Conservation (phyloP, 768 basidiomycete species). For the Saitozyma sp. region DNA sequence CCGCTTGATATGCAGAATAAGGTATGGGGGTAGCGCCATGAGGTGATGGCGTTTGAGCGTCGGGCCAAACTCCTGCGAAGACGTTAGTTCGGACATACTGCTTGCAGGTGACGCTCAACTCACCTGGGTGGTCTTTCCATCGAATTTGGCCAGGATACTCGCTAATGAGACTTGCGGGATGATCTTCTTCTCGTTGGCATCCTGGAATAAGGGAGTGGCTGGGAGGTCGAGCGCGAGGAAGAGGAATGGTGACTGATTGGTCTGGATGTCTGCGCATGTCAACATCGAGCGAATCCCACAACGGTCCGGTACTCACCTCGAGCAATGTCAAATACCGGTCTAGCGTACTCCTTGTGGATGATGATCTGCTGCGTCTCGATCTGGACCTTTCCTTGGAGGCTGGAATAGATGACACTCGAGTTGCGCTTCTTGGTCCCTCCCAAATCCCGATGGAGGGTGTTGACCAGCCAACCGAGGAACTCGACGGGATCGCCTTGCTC, state of each 20-base stretch:
- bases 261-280: conserved; percentile 72
- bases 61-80: conserved; percentile 74
- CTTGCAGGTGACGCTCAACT: conserved; percentile 27
- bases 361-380: conserved; percentile 92
- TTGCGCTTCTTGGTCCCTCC: conserved; percentile 90
- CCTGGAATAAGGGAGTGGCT: conserved; percentile 96
- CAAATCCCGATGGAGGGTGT: conserved; percentile 85
- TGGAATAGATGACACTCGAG: conserved; percentile 88
- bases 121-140: conserved; percentile 85
- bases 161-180: conserved; percentile 95
- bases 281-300: neutral
- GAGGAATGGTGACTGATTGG: conserved; percentile 81
- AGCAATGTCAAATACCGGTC: conserved; percentile 90
- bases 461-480: conserved; percentile 92
- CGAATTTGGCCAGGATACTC: conserved; percentile 87
- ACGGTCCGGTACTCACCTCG: conserved; percentile 62
- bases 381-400: conserved; percentile 90
- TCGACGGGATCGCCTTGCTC: conserved; percentile 95
- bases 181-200: conserved; percentile 94
- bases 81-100: conserved; percentile 1
- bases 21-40: conserved; percentile 81
- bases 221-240: conserved; percentile 95
- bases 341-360: conserved; percentile 74
- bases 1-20: conserved; percentile 91
- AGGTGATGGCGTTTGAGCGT: conserved; percentile 82